Conservation (phyloP, 2,329 filamentous ascomycete genomes). For the Exophiala mesophila region DNA sequence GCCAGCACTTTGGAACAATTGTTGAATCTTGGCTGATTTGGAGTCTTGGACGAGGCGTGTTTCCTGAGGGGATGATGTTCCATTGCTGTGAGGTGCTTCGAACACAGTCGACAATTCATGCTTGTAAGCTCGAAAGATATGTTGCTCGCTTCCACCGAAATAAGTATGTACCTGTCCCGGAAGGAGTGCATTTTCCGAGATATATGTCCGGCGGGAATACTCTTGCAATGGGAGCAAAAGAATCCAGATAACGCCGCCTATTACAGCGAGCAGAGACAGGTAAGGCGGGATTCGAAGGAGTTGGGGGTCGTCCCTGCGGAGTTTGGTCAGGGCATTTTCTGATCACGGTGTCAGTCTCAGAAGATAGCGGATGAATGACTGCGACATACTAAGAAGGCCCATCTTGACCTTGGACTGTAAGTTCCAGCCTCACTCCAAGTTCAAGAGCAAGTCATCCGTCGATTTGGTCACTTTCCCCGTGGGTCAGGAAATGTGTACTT, state of each 20-base stretch:
- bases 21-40: constrained; percentile 59
- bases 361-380: constrained; percentile 13
- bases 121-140: constrained; percentile 84
- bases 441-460: background rate
- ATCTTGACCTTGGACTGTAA: constrained; percentile 23
- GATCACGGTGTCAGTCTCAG: constrained; percentile 3
- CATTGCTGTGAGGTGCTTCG: constrained; percentile 33
- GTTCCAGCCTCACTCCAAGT: constrained; percentile 22
- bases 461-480: background rate
- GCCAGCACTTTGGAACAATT: constrained; percentile 71
- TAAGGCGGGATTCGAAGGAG: constrained; percentile 81
- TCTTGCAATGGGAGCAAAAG: constrained; percentile 82
- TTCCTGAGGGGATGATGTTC: constrained; percentile 34
- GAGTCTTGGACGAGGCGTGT: constrained; percentile 11
- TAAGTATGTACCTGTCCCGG: constrained; percentile 97
- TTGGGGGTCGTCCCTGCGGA: constrained; percentile 70
- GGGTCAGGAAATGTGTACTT: constrained; percentile 14
- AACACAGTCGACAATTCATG: constrained; percentile 64
- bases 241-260: constrained; percentile 84
- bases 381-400: constrained; percentile 25
- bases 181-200: constrained; percentile 93
- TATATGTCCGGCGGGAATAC: constrained; percentile 89
- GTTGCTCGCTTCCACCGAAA: constrained; percentile 92
- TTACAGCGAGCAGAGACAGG: constrained; percentile 75
- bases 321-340: constrained; percentile 19